Evolutionary conservation across 139 green algal species (phyloP).

Genomic region (Trebouxia sp.): DNA sequence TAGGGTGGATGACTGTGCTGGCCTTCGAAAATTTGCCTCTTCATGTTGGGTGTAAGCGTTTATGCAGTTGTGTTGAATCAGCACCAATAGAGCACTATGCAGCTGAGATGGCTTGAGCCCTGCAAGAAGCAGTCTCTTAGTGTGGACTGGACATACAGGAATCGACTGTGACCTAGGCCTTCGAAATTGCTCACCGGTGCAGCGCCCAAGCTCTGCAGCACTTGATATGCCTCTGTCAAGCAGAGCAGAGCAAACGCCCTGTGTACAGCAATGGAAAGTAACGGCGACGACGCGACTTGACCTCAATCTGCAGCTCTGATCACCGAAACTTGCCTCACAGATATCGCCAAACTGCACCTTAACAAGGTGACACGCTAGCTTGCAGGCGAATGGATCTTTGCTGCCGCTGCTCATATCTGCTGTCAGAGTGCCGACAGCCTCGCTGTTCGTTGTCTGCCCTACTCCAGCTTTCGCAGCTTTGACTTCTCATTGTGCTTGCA

Average conservation of each 20-base stretch:
- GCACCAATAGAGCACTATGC: constrained; percentile 59
- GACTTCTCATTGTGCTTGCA: no score
- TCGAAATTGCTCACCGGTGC: background rate
- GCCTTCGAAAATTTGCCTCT: constrained; percentile 40
- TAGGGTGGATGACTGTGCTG: constrained; percentile 42
- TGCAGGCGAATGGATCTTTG: constrained; percentile 12
- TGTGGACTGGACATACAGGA: no score
- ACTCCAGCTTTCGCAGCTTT: no score
- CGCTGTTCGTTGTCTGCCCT: no score
- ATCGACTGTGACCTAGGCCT: no score
- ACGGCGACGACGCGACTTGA: no score
- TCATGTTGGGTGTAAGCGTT: constrained; percentile 51
- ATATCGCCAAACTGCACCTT: background rate
- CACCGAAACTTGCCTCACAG: background rate
- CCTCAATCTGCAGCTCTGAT: no score
- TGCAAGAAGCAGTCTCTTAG: no score
- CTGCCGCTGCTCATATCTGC: background rate
- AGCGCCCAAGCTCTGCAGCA: background rate
- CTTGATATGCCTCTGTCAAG: constrained; percentile 9
- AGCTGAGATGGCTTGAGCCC: constrained; percentile 35
- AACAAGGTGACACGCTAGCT: constrained; percentile 5
- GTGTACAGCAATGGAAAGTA: no score
- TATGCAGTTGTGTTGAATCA: constrained; percentile 76
- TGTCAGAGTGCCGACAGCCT: background rate
- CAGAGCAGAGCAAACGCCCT: background rate